Base-by-base conservation (phyloP, 1,284 basidiomycete species). In the Papiliotrema terrestris region DNA sequence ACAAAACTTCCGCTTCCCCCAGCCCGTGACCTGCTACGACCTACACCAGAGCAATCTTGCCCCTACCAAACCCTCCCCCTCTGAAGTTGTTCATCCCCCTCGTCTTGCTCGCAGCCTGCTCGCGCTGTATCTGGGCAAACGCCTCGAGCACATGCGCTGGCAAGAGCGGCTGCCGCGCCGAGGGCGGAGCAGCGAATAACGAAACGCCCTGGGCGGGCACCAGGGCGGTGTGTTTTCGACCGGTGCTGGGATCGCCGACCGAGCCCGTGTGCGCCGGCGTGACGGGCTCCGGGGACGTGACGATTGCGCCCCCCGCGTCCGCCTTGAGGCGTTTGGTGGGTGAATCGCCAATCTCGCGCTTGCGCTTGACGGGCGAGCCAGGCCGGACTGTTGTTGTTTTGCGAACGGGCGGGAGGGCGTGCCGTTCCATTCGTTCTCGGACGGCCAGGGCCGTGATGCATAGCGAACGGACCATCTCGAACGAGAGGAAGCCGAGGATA, bases 401-500 rank as follows among this genome's bases (percentile, higher is more conserved):
- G n/a, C 23, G 14, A 3, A 8, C 25, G 26, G 47, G 47, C 4
- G 22, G n/a, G 23, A 26, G 22, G 36, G 35, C 25, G n/a, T 42
- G 13, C 36, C 37, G 29, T 39, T 70, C 68, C 36, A 71, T 51
- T 52, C 66, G 65, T 49, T 73, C 70, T 17, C 74, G 59, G 60
- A 94, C 86, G 37, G 87, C 84, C 23, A 92, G 81, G 1, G 89
- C 91, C 1, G 88, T 89, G 43, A 93, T 82, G 5, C 92, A 95
- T 38, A 98, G 81, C 2, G 90, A 89, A 41, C 93, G 85, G 35
- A 98, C 94, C 85, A 96, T 94, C 76, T 98, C 94, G 75, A 96
- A 98, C 0, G 92, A 89, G 29, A 98, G 83, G 78, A 98, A 98
- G 17, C 95, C 95, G 59, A 98, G 88, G 56, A 97, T 94, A 70